phyloP scores from a whole-genome alignment of 2,329 filamentous ascomycete genomes.

The Juglanconis juglandina region DNA sequence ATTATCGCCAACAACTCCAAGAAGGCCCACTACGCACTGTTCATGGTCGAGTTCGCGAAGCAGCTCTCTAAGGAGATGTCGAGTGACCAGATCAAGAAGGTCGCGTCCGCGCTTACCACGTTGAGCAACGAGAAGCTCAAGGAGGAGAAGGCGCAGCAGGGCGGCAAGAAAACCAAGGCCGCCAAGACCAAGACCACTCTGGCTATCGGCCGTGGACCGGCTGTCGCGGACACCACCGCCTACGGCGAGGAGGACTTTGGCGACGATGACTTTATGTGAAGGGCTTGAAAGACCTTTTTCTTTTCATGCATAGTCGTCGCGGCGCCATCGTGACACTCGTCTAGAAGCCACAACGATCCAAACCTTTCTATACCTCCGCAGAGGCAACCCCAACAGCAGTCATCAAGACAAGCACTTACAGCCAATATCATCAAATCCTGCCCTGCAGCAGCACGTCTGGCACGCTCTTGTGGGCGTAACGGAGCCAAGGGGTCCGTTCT shows the following conservation, averaged over 20 bases:
- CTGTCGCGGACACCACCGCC: constrained; percentile 64
- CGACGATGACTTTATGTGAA: constrained; percentile 51
- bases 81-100: constrained; percentile 95
- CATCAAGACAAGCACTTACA: neutral
- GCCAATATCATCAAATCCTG: neutral
- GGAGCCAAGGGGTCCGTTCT: neutral
- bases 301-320: neutral
- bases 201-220: constrained; percentile 57
- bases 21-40: constrained; percentile 86
- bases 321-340: neutral
- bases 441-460: neutral
- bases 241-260: constrained; percentile 76
- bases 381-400: neutral
- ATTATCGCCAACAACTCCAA: constrained; percentile 71
- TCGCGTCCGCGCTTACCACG: constrained; percentile 81
- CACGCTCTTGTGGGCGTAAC: neutral
- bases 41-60: constrained; percentile 88
- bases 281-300: neutral
- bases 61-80: constrained; percentile 81
- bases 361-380: neutral
- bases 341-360: neutral
- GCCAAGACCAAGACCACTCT: constrained; percentile 91
- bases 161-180: constrained; percentile 96
- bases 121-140: constrained; percentile 97
- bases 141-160: constrained; percentile 92